Conservation (phyloP, 148 eudicot species). For the Mesembryanthemum crystallinum region DNA sequence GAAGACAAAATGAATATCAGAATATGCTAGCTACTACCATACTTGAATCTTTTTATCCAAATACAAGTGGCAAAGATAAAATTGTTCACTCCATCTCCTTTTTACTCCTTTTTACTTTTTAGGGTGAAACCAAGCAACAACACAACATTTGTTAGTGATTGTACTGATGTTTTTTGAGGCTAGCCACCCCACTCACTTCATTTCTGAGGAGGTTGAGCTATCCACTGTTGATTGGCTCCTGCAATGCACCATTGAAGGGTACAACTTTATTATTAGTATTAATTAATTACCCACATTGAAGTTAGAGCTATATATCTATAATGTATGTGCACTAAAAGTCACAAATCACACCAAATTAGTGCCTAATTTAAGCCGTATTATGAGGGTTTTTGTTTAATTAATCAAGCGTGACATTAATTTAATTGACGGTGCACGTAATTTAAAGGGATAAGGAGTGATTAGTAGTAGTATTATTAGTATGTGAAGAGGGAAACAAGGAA, state of each 20-base stretch:
- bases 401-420: conserved; percentile 1
- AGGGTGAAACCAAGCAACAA: not conserved
- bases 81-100: no score
- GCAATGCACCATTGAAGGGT: no score
- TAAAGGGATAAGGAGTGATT: conserved; percentile 15
- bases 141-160: not conserved
- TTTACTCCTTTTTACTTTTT: not conserved
- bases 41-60: no score
- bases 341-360: conserved; percentile 19
- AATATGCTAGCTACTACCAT: no score
- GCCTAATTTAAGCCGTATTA: conserved; percentile 33
- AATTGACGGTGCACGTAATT: conserved; percentile 25
- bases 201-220: no score
- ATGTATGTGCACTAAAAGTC: not conserved
- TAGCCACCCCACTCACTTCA: no score
- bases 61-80: no score
- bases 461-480: conserved; percentile 15
- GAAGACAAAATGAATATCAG: no score
- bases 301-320: not conserved
- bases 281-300: not conserved
- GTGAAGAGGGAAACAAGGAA: conserved; percentile 37
- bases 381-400: conserved; percentile 7
- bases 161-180: not conserved
- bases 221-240: conserved; percentile 1
- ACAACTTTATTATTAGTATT: not conserved